Evolutionary conservation across 2,329 filamentous ascomycete species (phyloP).

Genomic region (Pseudopyrenochaeta lycopersici): DNA sequence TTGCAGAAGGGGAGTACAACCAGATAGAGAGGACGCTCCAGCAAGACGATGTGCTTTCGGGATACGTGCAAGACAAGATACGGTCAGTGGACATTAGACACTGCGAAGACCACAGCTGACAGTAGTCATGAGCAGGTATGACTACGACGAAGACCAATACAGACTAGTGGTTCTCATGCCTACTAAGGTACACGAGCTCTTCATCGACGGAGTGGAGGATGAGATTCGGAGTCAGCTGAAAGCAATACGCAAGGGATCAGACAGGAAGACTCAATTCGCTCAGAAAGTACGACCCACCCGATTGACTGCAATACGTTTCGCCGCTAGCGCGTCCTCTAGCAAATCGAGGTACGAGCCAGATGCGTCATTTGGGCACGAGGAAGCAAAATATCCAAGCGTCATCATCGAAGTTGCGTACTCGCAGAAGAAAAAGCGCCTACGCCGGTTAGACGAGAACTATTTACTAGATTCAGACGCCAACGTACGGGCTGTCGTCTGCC

Average conservation of each 20-base stretch:
- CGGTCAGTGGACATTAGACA: conserved; percentile 12
- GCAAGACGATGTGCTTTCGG: conserved; percentile 19
- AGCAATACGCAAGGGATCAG: conserved; percentile 24
- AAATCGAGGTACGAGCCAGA: conserved; percentile 33
- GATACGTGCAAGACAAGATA: conserved; percentile 27
- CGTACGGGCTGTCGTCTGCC: too few species aligned
- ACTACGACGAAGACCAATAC: conserved; percentile 20
- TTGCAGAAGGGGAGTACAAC: conserved; percentile 24
- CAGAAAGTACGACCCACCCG: conserved; percentile 24
- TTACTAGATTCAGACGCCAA: too few species aligned
- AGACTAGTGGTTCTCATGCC: conserved; percentile 30
- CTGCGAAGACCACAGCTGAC: conserved; percentile 11
- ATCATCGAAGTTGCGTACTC: conserved; percentile 13
- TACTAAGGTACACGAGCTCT: conserved; percentile 28
- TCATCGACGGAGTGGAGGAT: conserved; percentile 26
- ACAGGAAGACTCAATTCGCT: conserved; percentile 22
- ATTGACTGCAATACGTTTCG: conserved; percentile 26
- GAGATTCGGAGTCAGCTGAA: conserved; percentile 26
- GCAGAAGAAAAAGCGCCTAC: too few species aligned
- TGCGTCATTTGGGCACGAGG: conserved; percentile 28
- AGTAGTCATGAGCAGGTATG: conserved; percentile 21
- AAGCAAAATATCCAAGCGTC: too few species aligned
- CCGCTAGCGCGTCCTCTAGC: conserved; percentile 5
- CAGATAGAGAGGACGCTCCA: conserved; percentile 18
- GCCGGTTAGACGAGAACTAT: too few species aligned